Conservation (phyloP, 768 basidiomycete genomes). For the Hydnum rufescens region DNA sequence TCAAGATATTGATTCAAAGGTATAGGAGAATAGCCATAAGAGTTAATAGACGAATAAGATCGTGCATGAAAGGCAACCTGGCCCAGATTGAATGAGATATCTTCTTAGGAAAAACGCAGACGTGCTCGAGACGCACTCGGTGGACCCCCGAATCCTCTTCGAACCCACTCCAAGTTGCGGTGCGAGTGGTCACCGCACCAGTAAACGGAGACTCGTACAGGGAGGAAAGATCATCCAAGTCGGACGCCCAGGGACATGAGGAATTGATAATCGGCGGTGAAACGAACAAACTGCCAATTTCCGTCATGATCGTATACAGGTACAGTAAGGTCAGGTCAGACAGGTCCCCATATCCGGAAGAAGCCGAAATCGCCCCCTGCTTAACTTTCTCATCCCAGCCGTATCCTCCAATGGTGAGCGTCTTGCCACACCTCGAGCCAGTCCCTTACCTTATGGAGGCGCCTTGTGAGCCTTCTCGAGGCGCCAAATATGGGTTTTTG, state of each 20-base stretch:
- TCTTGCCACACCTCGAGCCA: not conserved
- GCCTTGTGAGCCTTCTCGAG: not conserved
- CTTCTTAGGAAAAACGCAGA: constrained; percentile 1
- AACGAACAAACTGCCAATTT: too few species aligned
- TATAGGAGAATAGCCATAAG: constrained; percentile 74
- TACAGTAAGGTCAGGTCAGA: too few species aligned
- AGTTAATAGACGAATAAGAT: constrained; percentile 43
- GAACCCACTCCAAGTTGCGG: constrained; percentile 52
- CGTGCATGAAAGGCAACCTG: constrained; percentile 12
- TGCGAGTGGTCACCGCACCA: constrained; percentile 66
- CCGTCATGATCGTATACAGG: too few species aligned
- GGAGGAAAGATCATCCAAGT: constrained; percentile 31
- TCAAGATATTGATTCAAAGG: constrained; percentile 43
- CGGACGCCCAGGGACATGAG: not conserved
- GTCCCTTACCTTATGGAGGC: not conserved
- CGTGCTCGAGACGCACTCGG: constrained; percentile 25
- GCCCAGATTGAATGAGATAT: constrained; percentile 7
- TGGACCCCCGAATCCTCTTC: constrained; percentile 36
- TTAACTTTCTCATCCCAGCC: too few species aligned
- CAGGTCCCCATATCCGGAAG: too few species aligned
- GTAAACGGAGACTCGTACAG: constrained; percentile 50
- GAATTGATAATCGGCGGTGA: not conserved
- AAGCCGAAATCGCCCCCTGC: too few species aligned
- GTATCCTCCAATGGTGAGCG: not conserved
- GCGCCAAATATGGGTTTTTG: not conserved